Conservation (phyloP, 306 rosid genomes). For the Aeschynomene evenia region DNA sequence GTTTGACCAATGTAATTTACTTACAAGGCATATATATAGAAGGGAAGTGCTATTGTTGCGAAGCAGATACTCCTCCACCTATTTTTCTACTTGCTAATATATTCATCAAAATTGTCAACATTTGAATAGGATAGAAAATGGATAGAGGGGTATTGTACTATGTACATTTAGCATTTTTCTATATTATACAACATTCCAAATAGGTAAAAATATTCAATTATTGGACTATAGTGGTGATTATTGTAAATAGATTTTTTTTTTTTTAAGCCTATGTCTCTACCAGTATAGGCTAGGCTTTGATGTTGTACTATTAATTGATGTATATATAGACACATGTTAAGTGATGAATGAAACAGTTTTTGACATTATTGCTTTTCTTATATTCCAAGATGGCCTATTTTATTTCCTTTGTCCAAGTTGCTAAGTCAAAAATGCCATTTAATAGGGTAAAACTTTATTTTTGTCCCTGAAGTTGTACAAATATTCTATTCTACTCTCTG, state of each 20-base stretch:
- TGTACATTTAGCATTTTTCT: no score
- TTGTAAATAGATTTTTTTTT: not conserved
- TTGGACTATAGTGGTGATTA: not conserved
- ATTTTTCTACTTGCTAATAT: no score
- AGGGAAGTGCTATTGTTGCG: no score
- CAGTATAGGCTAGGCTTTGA: not conserved
- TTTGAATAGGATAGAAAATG: no score
- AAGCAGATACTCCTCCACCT: no score
- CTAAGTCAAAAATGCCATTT: not conserved
- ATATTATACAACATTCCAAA: no score
- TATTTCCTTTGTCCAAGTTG: not conserved
- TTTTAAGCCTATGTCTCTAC: not conserved
- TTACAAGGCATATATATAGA: not conserved
- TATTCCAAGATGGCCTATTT: not conserved
- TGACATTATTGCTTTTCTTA: not conserved
- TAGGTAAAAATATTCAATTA: not conserved
- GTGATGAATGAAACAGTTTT: not conserved
- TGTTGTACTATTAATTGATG: not conserved
- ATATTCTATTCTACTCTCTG: no score
- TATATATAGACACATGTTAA: no score
- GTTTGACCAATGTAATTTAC: not conserved
- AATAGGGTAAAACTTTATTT: no score
- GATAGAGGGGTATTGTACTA: no score
- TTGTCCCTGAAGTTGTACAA: no score
- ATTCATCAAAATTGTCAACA: no score